These are phyloP conservation scores for Comarum palustre DNA, from an alignment of 306 rosid genomes.

Conservation along the genomic window DNA sequence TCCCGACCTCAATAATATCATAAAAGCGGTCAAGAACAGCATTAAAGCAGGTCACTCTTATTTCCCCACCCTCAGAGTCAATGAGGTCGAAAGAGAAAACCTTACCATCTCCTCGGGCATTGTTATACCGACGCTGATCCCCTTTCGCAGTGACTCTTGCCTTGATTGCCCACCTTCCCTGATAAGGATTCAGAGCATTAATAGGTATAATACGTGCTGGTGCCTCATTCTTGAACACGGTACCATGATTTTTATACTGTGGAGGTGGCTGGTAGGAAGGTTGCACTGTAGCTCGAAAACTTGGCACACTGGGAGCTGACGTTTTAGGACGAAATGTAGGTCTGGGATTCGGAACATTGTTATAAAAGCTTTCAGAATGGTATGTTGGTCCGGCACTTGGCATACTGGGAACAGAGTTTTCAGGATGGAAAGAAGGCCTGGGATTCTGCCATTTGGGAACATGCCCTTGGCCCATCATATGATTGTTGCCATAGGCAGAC, in stretches of 20 bases:
- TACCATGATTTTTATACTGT: constrained; percentile 61
- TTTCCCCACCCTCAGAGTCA: constrained; percentile 97
- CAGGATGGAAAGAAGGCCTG: constrained; percentile 70
- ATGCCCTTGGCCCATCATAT: constrained; percentile 31
- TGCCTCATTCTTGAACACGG: constrained; percentile 87
- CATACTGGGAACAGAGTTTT: neutral
- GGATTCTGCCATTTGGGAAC: constrained; percentile 44
- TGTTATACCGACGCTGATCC: constrained; percentile 88
- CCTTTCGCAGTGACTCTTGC: constrained; percentile 98
- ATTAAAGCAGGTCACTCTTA: constrained; percentile 91
- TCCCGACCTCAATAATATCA: constrained; percentile 74
- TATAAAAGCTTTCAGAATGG: neutral
- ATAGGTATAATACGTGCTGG: constrained; percentile 87
- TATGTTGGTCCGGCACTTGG: neutral
- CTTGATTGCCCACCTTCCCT: constrained; percentile 96
- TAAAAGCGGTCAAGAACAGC: constrained; percentile 90
- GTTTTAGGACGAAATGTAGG: constrained; percentile 62
- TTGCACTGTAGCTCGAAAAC: constrained; percentile 72
- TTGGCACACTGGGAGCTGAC: constrained; percentile 25
- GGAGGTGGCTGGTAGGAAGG: constrained; percentile 88
- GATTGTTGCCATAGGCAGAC: constrained; percentile 34
- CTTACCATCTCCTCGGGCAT: constrained; percentile 96
- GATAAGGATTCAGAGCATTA: constrained; percentile 86
- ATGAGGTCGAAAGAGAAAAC: constrained; percentile 95
- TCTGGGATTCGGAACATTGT: constrained; percentile 41